Percentiles rank a stretch among this genome's conserved stretches.
Conservation (phyloP, 768 basidiomycete genomes). For the Tylopilus vinaceipallidus region DNA sequence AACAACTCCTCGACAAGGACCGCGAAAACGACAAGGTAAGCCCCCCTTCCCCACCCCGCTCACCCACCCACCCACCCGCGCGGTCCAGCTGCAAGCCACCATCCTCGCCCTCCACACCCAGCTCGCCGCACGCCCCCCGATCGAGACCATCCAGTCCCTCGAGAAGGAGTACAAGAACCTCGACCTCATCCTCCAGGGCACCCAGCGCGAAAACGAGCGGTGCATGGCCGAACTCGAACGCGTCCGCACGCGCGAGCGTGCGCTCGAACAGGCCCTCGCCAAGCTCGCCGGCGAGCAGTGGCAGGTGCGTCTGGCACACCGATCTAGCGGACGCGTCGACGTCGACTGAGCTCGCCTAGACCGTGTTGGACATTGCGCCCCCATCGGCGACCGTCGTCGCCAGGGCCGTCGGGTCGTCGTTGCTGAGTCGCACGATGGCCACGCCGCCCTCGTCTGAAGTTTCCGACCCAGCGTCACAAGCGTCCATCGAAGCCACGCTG, state of each 20-base stretch:
- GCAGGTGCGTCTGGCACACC: constrained; percentile 55
- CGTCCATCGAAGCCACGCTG: constrained; percentile 40
- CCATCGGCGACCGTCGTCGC: constrained; percentile 29
- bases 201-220: constrained; percentile 82
- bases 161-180: constrained; percentile 74
- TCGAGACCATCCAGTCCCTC: constrained; percentile 62
- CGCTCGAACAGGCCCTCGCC: constrained; percentile 69
- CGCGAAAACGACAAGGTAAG: constrained; percentile 67
- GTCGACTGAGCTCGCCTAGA: constrained; percentile 9
- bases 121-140: constrained; percentile 63
- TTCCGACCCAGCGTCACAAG: constrained; percentile 22
- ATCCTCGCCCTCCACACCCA: constrained; percentile 63
- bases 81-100: constrained; percentile 55
- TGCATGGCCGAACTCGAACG: constrained; percentile 81
- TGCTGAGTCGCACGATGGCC: constrained; percentile 23
- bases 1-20: constrained; percentile 64
- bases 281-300: constrained; percentile 77
- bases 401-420: constrained; percentile 28
- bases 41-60: not conserved
- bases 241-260: constrained; percentile 67
- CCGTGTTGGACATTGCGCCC: constrained; percentile 37
- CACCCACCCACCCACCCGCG: not conserved
- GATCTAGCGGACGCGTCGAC: not conserved
- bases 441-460: constrained; percentile 20
- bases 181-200: constrained; percentile 74